Evolutionary conservation across 345 rosid species (phyloP), one percentile per base, ranked within the genome.

Genomic region (Eucalyptus pauciflora): DNA sequence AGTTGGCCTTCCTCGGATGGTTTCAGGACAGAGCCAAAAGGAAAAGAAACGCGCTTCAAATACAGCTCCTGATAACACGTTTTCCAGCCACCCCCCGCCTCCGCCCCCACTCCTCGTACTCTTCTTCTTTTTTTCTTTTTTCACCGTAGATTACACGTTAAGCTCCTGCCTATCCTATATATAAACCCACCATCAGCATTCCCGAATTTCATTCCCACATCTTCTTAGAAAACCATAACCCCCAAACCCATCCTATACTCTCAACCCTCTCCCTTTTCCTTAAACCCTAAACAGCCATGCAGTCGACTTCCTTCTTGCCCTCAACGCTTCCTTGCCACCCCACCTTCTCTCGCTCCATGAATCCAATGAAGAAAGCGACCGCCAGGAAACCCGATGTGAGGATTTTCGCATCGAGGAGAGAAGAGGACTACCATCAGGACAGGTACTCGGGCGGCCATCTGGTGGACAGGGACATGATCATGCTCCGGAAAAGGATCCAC

Each of bases 401-500:
- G 13, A 16, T 87, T 64, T 15, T 64, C 37, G 88, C 27, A 3
- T 52, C 13, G 4, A 87, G 37, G 29, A 60, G 49, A 45, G 24
- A 13, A 41, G 88, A 43, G 64, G 43, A 48, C 69, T 41, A 27
- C 18, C 27, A 25, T 10, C 27, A 5, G 8, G 83, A 76, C 15
- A 45, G 13, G 48, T 76, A 76, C 83, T 76, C 83, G 14, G 83
- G 83, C 9, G 91, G 89, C 41, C 45, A 46, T 22, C 56, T 41
- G 10, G 96, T 93, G 71, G 93, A 94, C 27, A 90, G 88, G 46
- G 89, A 50, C 76, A 86, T 94, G 95, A 90, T 92, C 48, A 90
- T 92, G 49, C 76, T 94, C 43, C 87, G 94, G 56, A 92, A 79
- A 69, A 89, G 94, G n/a, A 90, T 94, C 29, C 91, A 86, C 46